Evolutionary conservation across 495 filamentous ascomycete species (phyloP).

Genomic region (Talaromyces adpressus): DNA sequence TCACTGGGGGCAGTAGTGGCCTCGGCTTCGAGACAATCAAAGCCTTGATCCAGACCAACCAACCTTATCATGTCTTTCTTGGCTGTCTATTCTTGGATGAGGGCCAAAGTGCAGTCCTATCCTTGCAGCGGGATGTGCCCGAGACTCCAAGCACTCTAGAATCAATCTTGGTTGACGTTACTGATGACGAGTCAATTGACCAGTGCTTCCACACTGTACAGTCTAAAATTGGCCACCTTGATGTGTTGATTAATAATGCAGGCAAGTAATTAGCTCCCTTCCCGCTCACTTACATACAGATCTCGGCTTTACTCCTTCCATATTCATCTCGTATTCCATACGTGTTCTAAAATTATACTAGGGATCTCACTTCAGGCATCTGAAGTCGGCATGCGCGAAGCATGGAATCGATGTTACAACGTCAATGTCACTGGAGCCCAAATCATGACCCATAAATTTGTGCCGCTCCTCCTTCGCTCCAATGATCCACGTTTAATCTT

Average conservation of each 20-base stretch:
- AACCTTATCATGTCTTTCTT: neutral
- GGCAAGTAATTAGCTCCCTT: constrained; percentile 36
- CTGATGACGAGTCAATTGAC: neutral
- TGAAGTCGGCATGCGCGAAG: no score
- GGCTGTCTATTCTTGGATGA: neutral
- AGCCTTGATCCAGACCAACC: neutral
- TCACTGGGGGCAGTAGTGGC: neutral
- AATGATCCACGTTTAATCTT: constrained; percentile 41
- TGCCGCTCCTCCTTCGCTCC: constrained; percentile 44
- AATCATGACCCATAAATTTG: constrained; percentile 33
- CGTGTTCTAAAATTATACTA: neutral
- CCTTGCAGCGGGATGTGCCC: neutral
- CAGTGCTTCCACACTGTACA: neutral
- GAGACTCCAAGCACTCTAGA: no score
- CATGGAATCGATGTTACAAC: constrained; percentile 21
- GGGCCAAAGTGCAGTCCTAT: neutral
- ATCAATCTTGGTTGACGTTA: neutral
- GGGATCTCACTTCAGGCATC: no score
- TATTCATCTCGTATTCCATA: neutral
- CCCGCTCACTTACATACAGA: no score
- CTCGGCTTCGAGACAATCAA: neutral
- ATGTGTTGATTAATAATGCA: constrained; percentile 63
- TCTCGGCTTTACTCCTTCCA: neutral
- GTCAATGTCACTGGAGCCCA: constrained; percentile 45
- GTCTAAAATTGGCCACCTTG: constrained; percentile 42